Evolutionary conservation across 2,329 filamentous ascomycete species (phyloP).

Genomic region (Cryphonectria nitschkei): DNA sequence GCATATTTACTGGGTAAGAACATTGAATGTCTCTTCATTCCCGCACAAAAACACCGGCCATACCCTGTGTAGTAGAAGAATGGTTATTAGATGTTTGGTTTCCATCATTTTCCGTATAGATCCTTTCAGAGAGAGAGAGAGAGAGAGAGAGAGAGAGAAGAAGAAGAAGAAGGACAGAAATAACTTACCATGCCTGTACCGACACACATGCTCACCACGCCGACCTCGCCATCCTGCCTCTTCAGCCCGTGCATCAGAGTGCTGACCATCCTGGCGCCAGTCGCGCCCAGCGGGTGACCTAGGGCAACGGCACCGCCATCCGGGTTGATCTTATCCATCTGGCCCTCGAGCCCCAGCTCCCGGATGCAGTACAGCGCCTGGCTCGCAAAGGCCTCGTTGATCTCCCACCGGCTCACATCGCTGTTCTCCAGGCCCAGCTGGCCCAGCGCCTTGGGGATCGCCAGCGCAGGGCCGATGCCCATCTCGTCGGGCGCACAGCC

Average conservation of each 20-base stretch:
- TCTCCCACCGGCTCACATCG: conserved; percentile 87
- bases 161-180: too few species aligned
- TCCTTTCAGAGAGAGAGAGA: background rate
- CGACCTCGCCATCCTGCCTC: conserved; percentile 73
- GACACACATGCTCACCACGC: conserved; percentile 90
- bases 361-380: conserved; percentile 73
- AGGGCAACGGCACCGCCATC: conserved; percentile 94
- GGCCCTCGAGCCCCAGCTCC: conserved; percentile 67
- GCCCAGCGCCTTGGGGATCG: conserved; percentile 79
- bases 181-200: conserved; percentile 69
- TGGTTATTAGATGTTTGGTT: background rate
- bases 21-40: background rate
- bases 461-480: conserved; percentile 86
- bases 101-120: background rate
- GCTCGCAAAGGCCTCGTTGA: conserved; percentile 81
- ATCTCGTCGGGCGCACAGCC: conserved; percentile 91
- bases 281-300: conserved; percentile 88
- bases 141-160: background rate
- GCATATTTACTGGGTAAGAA: background rate
- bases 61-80: background rate
- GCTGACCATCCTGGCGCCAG: conserved; percentile 78
- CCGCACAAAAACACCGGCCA: conserved; percentile 10
- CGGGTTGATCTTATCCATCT: conserved; percentile 77
- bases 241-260: conserved; percentile 70
- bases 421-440: conserved; percentile 66